phyloP scores from a whole-genome alignment of 257 asterid species.

The Nemophila menziesii region DNA sequence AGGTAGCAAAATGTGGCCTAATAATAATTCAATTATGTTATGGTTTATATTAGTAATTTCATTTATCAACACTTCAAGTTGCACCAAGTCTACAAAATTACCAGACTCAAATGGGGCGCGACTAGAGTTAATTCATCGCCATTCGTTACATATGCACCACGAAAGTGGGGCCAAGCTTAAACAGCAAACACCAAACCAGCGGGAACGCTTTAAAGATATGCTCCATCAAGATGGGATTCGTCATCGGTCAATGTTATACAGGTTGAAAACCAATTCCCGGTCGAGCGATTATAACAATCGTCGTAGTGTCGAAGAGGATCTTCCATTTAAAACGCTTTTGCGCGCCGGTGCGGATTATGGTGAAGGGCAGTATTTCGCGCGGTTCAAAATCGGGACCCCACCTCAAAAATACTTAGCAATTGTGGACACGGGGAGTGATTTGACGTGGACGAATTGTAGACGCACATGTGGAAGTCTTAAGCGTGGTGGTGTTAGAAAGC shows the following conservation, averaged over 20 bases:
- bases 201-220: conserved; percentile 15
- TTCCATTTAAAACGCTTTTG: conserved; percentile 18
- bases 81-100: too few relatives aligned
- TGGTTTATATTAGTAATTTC: conserved; percentile 2
- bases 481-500: conserved; percentile 2
- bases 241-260: background rate
- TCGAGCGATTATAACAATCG: too few relatives aligned
- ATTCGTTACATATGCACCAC: background rate
- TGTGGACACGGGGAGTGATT: conserved; percentile 56
- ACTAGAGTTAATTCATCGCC: conserved; percentile 25
- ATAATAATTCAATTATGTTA: conserved; percentile 4
- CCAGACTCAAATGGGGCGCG: conserved; percentile 15
- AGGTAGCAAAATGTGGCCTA: too few relatives aligned
- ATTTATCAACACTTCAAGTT: background rate
- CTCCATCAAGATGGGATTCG: conserved; percentile 19
- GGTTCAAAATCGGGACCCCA: conserved; percentile 34
- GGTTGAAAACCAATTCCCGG: background rate
- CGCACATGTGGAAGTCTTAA: conserved; percentile 20
- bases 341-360: conserved; percentile 46
- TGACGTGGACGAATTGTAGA: conserved; percentile 44
- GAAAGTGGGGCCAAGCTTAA: background rate
- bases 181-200: too few relatives aligned
- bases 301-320: background rate
- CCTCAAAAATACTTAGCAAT: conserved; percentile 28
- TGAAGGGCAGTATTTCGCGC: conserved; percentile 40